Percentiles rank a stretch among this genome's conserved stretches.
Conservation (phyloP, 2,329 filamentous ascomycete species). For the Fusarium palustre region DNA sequence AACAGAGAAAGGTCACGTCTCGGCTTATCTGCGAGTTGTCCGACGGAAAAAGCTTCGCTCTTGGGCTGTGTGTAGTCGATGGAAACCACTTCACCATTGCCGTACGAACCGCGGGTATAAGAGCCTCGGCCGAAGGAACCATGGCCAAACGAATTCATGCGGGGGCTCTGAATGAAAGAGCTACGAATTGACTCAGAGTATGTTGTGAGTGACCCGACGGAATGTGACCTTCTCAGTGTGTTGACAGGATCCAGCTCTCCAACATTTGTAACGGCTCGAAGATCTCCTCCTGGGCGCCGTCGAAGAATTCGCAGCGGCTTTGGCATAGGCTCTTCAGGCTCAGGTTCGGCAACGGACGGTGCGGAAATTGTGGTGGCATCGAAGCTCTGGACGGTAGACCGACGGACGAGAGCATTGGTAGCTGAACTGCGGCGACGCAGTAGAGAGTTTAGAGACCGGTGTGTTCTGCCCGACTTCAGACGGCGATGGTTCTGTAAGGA, state of each 20-base stretch:
- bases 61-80: slow-evolving; percentile 47
- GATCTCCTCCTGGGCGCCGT: slow-evolving; percentile 78
- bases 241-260: slow-evolving; percentile 66
- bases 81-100: slow-evolving; percentile 36
- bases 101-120: slow-evolving; percentile 11
- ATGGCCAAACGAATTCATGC: slow-evolving; percentile 45
- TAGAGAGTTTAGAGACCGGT: slow-evolving; percentile 62
- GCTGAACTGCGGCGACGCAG: slow-evolving; percentile 70
- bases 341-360: slow-evolving; percentile 61
- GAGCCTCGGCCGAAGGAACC: slow-evolving; percentile 37
- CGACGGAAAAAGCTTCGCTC: slow-evolving; percentile 66
- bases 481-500: slow-evolving; percentile 56
- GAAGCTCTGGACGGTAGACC: slow-evolving; percentile 68
- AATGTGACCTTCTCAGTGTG: slow-evolving; percentile 65
- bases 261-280: slow-evolving; percentile 75
- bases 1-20: slow-evolving; percentile 66
- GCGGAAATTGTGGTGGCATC: slow-evolving; percentile 67
- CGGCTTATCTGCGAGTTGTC: slow-evolving; percentile 65
- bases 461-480: slow-evolving; percentile 62
- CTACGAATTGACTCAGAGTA: slow-evolving; percentile 71
- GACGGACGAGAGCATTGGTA: slow-evolving; percentile 65
- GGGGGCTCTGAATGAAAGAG: slow-evolving; percentile 64
- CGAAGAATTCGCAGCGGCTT: slow-evolving; percentile 73
- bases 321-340: slow-evolving; percentile 55
- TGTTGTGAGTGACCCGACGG: slow-evolving; percentile 69